Evolutionary conservation across 1,284 basidiomycete species (phyloP).

Genomic region (Tranzscheliella williamsii): DNA sequence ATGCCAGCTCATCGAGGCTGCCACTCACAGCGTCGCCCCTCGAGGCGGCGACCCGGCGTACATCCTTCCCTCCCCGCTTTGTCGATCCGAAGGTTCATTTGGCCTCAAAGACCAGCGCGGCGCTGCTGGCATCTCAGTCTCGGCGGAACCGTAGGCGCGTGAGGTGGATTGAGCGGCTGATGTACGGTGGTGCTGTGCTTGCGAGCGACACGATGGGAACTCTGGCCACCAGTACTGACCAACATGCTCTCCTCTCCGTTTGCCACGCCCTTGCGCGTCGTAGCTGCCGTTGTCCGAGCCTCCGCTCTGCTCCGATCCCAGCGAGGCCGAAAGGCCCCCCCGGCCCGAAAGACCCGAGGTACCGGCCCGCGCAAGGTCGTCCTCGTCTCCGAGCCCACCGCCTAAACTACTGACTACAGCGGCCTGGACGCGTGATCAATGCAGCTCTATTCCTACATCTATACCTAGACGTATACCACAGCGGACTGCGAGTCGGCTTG

Average conservation of each 20-base stretch:
- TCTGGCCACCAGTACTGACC: too few species aligned
- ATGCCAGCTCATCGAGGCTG: background rate
- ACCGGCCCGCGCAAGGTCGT: constrained; percentile 36
- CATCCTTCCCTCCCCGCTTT: constrained; percentile 4
- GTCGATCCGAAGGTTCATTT: background rate
- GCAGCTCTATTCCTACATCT: constrained; percentile 1
- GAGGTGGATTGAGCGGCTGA: too few species aligned
- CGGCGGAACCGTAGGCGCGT: too few species aligned
- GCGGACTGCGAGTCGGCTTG: constrained; percentile 2
- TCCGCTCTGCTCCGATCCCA: constrained; percentile 53
- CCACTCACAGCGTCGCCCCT: constrained; percentile 1
- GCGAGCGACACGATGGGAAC: too few species aligned
- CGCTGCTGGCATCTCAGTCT: background rate
- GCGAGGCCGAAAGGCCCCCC: constrained; percentile 38
- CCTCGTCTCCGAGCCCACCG: constrained; percentile 26
- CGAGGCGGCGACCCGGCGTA: constrained; percentile 17
- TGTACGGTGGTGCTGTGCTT: too few species aligned
- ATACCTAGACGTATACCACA: constrained; percentile 6
- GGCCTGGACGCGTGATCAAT: too few species aligned
- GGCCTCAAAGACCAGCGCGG: background rate
- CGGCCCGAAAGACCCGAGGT: constrained; percentile 39
- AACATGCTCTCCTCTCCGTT: too few species aligned
- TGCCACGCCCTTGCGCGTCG: too few species aligned
- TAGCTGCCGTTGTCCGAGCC: constrained; percentile 56
- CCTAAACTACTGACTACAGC: too few species aligned